A percentile compares a stretch with the other conserved stretches of the same genome.
Evolutionary conservation across 1,284 basidiomycete genomes (phyloP).

Genomic region (Pyrrhoderma noxium): DNA sequence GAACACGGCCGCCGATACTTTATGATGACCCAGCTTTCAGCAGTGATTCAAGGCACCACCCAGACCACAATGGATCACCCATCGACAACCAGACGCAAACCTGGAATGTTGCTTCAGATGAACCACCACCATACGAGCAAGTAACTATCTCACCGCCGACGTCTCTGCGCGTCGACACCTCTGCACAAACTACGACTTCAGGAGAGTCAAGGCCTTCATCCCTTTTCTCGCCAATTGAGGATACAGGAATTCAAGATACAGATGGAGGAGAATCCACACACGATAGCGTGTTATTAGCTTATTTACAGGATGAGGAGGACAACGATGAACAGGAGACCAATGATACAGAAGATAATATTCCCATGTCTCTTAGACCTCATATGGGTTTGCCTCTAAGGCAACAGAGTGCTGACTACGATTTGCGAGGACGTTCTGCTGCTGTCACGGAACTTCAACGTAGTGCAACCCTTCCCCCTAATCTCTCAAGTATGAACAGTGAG

Average conservation of each 20-base stretch:
- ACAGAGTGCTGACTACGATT: background rate
- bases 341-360: slow-evolving; percentile 1
- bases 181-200: too few species aligned
- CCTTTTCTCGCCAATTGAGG: too few species aligned
- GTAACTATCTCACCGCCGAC: too few species aligned
- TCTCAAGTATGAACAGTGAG: background rate
- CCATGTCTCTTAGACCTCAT: slow-evolving; percentile 12
- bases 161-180: too few species aligned
- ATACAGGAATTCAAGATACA: background rate
- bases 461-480: slow-evolving; percentile 3
- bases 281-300: slow-evolving; percentile 7
- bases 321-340: background rate
- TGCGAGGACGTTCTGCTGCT: background rate
- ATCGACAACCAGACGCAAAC: background rate
- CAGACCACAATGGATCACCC: slow-evolving; percentile 25
- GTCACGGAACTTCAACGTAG: background rate
- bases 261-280: background rate
- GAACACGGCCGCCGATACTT: background rate
- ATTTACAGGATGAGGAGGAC: slow-evolving; percentile 12
- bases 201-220: too few species aligned
- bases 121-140: slow-evolving; percentile 6
- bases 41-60: slow-evolving; percentile 29
- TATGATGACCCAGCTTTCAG: slow-evolving; percentile 32
- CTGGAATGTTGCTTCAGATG: background rate
- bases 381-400: background rate